These are phyloP conservation scores for Pythium grandisporangium DNA, from an alignment of 352 stramenopile genomes.

Conservation along the genomic window DNA sequence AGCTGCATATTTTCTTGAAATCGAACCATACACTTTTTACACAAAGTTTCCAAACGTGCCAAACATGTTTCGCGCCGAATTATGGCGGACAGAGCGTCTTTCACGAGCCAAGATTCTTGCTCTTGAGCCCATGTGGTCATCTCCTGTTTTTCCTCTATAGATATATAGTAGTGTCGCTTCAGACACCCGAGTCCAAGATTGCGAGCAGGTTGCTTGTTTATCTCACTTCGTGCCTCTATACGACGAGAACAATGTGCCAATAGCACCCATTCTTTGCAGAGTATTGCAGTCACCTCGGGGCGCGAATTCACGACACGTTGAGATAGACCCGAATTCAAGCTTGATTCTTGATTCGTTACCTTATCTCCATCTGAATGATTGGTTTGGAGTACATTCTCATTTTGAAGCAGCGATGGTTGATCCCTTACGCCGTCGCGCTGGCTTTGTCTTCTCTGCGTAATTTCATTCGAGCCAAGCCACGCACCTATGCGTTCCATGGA, in stretches of 20 bases:
- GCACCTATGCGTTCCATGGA: slow-evolving; percentile 55
- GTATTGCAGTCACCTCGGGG: slow-evolving; percentile 19
- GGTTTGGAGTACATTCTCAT: slow-evolving; percentile 2
- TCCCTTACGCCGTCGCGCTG: slow-evolving; percentile 12
- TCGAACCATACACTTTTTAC: slow-evolving; percentile 43
- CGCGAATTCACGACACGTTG: slow-evolving; percentile 28
- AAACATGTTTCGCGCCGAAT: slow-evolving; percentile 55
- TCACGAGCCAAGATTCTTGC: slow-evolving; percentile 59
- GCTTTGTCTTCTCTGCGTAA: slow-evolving; percentile 29
- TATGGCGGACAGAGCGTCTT: slow-evolving; percentile 37
- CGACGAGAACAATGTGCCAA: slow-evolving; percentile 42
- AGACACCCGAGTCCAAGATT: slow-evolving; percentile 38
- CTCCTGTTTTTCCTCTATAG: slow-evolving; percentile 35
- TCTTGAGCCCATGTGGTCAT: slow-evolving; percentile 56
- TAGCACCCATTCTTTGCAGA: slow-evolving; percentile 71
- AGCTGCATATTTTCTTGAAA: slow-evolving; percentile 53
- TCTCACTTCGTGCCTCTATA: neutral
- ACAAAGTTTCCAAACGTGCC: slow-evolving; percentile 20
- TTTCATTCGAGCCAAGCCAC: slow-evolving; percentile 47
- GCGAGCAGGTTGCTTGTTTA: neutral
- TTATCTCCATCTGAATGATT: slow-evolving; percentile 23
- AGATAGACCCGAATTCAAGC: slow-evolving; percentile 1
- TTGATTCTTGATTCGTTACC: slow-evolving; percentile 34
- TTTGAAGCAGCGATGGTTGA: no score
- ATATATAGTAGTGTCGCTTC: slow-evolving; percentile 73